Evolutionary conservation across 202 grass and related monocot genomes (phyloP).

Genomic region (Hordeum pubiflorum): DNA sequence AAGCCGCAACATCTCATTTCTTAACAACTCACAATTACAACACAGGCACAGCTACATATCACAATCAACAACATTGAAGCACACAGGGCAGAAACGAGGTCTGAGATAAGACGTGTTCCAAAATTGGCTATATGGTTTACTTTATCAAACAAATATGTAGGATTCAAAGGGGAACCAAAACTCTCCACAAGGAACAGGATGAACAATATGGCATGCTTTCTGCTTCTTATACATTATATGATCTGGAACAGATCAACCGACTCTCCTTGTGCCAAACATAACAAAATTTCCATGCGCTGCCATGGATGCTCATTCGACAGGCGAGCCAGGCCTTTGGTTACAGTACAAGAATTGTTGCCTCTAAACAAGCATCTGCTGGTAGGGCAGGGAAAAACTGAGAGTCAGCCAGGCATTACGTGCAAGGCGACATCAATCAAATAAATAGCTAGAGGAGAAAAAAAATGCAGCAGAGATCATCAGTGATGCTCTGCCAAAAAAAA

Average conservation of each 20-base stretch:
- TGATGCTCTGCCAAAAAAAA: constrained; percentile 27
- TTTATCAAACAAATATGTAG: background rate
- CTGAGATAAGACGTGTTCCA: background rate
- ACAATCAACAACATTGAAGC: background rate
- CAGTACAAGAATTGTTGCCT: constrained; percentile 24
- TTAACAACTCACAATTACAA: background rate
- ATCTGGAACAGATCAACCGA: background rate
- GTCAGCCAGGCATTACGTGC: constrained; percentile 28
- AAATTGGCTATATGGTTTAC: background rate
- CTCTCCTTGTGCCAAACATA: background rate
- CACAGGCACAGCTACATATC: background rate
- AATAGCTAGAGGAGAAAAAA: constrained; percentile 17
- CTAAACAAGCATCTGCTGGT: constrained; percentile 30
- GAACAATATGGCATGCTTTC: background rate
- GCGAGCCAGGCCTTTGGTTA: background rate
- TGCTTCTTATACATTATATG: background rate
- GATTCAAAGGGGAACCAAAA: background rate
- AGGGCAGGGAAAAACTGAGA: constrained; percentile 21
- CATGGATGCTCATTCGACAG: background rate
- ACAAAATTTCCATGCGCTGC: background rate
- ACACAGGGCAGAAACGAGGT: background rate
- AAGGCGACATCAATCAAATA: constrained; percentile 31
- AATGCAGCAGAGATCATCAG: constrained; percentile 22
- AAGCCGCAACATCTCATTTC: too few species aligned
- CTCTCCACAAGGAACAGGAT: background rate